Evolutionary conservation across 768 basidiomycete genomes (phyloP).

Genomic region (Lentinula detonsa): DNA sequence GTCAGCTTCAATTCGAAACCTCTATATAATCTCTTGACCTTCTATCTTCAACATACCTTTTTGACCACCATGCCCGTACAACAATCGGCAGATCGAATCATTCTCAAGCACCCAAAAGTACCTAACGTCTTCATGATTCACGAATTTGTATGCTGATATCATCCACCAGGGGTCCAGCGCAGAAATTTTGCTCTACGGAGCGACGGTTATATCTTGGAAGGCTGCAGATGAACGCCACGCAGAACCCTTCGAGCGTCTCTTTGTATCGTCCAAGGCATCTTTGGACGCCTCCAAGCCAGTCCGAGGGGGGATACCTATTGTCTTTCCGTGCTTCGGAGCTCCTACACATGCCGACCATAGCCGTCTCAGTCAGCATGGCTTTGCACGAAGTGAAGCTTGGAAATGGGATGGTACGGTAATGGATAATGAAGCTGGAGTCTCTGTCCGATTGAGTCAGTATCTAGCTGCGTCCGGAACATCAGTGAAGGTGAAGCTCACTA

Average conservation of each 20-base stretch:
- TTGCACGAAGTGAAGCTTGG: conserved; percentile 80
- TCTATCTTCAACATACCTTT: too few relatives aligned
- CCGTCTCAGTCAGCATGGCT: conserved; percentile 82
- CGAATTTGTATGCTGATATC: background rate
- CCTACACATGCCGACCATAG: conserved; percentile 70
- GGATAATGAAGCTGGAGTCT: conserved; percentile 68
- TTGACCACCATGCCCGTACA: conserved; percentile 48
- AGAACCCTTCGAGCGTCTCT: conserved; percentile 60
- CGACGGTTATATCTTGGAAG: conserved; percentile 87
- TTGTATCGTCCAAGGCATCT: conserved; percentile 73
- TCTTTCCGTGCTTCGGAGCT: conserved; percentile 88
- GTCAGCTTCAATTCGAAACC: too few relatives aligned
- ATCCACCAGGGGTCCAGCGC: conserved; percentile 51
- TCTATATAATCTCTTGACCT: too few relatives aligned
- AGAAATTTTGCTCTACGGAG: conserved; percentile 74
- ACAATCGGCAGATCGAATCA: conserved; percentile 32
- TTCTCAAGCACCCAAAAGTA: conserved; percentile 64
- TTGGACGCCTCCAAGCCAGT: conserved; percentile 72
- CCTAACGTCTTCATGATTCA: background rate
- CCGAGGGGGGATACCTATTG: conserved; percentile 50
- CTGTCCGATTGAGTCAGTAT: conserved; percentile 69
- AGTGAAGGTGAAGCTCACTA: conserved; percentile 6
- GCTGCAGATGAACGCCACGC: conserved; percentile 29
- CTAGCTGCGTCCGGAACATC: background rate
- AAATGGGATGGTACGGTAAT: conserved; percentile 51